These are phyloP conservation scores for Aspergillus ostianus DNA, from an alignment of 495 filamentous ascomycete species.

Conservation along the genomic window DNA sequence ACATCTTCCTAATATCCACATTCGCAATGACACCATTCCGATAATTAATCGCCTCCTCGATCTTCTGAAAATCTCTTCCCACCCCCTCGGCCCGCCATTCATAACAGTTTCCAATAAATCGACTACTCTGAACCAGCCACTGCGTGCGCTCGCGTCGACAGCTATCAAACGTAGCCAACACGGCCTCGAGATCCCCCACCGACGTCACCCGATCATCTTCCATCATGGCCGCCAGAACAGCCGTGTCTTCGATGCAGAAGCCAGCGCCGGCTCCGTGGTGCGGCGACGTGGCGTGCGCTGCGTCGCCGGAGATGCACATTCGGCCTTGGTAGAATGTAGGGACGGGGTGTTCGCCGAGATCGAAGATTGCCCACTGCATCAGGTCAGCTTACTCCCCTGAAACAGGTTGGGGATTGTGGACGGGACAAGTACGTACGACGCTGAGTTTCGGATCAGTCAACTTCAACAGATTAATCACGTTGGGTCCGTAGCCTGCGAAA, in stretches of 20 bases:
- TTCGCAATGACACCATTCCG: slow-evolving; percentile 25
- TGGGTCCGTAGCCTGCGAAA: slow-evolving; percentile 39
- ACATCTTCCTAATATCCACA: slow-evolving; percentile 22
- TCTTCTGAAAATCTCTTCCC: slow-evolving; percentile 21
- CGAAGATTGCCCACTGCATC: slow-evolving; percentile 54
- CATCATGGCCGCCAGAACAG: slow-evolving; percentile 43
- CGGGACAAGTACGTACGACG: slow-evolving; percentile 16
- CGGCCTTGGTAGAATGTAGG: slow-evolving; percentile 36
- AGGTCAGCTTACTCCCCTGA: slow-evolving; percentile 9
- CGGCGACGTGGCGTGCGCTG: slow-evolving; percentile 45
- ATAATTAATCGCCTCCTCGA: slow-evolving; percentile 27
- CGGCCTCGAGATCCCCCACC: slow-evolving; percentile 16
- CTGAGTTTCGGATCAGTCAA: slow-evolving; percentile 22
- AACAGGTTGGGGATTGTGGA: slow-evolving; percentile 22
- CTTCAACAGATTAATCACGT: slow-evolving; percentile 26
- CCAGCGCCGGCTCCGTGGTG: slow-evolving; percentile 58
- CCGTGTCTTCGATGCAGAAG: slow-evolving; percentile 55
- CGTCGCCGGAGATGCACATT: slow-evolving; percentile 50
- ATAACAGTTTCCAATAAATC: slow-evolving; percentile 30
- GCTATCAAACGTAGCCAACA: slow-evolving; percentile 20
- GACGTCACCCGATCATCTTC: slow-evolving; percentile 17
- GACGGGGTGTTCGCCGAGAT: slow-evolving; percentile 47
- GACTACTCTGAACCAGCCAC: slow-evolving; percentile 35
- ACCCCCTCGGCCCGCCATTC: slow-evolving; percentile 25
- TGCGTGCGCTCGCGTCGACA: slow-evolving; percentile 28